Evolutionary conservation across 352 stramenopile genomes (phyloP).

Genomic region (Phytophthora sansomeana): DNA sequence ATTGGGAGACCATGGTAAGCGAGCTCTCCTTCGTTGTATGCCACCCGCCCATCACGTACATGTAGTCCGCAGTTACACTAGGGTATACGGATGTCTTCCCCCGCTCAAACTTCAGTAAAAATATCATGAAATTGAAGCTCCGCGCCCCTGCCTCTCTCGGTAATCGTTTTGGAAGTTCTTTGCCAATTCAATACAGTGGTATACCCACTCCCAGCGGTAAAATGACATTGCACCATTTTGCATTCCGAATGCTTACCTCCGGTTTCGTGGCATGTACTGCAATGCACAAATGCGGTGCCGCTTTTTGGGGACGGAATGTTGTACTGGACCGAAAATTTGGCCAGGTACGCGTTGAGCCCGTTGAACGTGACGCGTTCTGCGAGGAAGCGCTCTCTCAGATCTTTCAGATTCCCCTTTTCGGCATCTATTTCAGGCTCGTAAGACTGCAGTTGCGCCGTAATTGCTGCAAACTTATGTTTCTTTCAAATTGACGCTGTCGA

Average conservation of each 20-base stretch:
- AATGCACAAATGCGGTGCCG: not conserved
- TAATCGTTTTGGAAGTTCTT: not conserved
- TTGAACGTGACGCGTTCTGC: too few species aligned
- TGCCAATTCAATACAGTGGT: not conserved
- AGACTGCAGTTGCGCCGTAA: not conserved
- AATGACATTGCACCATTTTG: not conserved
- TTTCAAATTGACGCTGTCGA: not conserved
- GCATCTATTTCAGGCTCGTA: too few species aligned
- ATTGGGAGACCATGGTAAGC: not conserved
- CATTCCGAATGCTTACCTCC: too few species aligned
- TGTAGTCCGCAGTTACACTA: not conserved
- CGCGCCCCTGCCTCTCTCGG: not conserved
- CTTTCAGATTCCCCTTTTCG: too few species aligned
- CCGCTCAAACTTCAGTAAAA: not conserved
- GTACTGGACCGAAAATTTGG: not conserved
- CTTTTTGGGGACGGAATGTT: not conserved
- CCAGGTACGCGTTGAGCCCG: not conserved
- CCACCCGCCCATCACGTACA: constrained; percentile 1
- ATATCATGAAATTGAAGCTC: not conserved
- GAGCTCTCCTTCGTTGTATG: not conserved
- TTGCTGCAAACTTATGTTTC: not conserved
- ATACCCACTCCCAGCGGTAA: not conserved
- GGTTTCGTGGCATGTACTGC: not conserved
- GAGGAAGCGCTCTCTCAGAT: too few species aligned
- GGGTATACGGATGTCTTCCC: not conserved